A percentile compares a stretch with the other conserved stretches of the same genome.
phyloP scores from a whole-genome alignment of 495 filamentous ascomycete genomes.

The Sphaerosporella brunnea region DNA sequence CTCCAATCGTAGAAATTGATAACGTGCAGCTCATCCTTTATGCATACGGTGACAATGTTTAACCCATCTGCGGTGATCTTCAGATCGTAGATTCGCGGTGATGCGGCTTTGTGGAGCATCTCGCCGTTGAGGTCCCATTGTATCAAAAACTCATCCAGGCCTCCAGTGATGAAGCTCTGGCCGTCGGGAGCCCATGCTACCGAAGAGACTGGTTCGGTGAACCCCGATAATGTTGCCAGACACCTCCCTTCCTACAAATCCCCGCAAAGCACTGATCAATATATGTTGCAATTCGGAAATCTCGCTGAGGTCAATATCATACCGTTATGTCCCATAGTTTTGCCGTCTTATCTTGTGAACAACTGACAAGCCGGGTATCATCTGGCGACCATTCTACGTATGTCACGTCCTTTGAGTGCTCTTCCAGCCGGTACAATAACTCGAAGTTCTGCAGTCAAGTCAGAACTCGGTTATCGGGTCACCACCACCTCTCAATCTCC shows the following conservation, averaged over 20 bases:
- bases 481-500: background rate
- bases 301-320: constrained; percentile 21
- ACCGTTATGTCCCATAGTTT: constrained; percentile 66
- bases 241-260: constrained; percentile 48
- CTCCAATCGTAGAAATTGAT: constrained; percentile 45
- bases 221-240: constrained; percentile 45
- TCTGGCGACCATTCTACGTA: constrained; percentile 85
- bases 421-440: constrained; percentile 43
- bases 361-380: constrained; percentile 66
- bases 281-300: background rate
- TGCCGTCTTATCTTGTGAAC: constrained; percentile 54
- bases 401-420: constrained; percentile 49
- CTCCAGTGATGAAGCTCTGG: constrained; percentile 60
- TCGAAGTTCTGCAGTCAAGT: constrained; percentile 34
- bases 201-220: constrained; percentile 63
- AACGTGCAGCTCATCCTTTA: constrained; percentile 51
- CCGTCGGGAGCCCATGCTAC: constrained; percentile 74
- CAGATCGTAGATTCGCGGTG: constrained; percentile 63
- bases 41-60: constrained; percentile 59
- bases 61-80: constrained; percentile 62
- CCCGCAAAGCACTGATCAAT: background rate
- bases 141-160: constrained; percentile 47
- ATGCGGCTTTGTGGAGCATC: constrained; percentile 42
- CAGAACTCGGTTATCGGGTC: constrained; percentile 5
- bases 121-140: constrained; percentile 47